phyloP scores from a whole-genome alignment of 345 rosid genomes.

The Lenwebbia sp. region DNA sequence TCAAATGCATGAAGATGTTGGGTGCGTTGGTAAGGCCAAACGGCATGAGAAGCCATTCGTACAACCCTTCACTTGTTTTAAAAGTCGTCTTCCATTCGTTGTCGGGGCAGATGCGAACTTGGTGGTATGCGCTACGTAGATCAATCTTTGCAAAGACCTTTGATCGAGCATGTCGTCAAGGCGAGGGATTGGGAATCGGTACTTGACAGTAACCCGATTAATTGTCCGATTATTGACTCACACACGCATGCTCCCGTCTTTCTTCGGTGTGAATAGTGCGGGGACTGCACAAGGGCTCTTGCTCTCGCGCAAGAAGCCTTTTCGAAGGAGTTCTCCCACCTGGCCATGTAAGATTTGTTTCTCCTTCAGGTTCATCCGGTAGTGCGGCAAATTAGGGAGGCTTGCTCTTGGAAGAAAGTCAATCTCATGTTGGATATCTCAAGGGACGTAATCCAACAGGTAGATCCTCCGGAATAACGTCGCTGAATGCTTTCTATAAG shows the following conservation, averaged over 20 bases:
- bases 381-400: slow-evolving; percentile 1
- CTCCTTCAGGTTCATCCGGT: too few species aligned
- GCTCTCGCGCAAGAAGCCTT: too few species aligned
- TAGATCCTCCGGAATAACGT: background rate
- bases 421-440: background rate
- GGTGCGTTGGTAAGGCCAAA: background rate
- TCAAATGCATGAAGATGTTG: background rate
- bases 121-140: background rate
- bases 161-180: background rate
- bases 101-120: background rate
- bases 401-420: background rate
- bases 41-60: background rate
- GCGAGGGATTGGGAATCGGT: background rate
- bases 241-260: background rate
- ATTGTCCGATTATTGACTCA: background rate
- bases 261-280: background rate
- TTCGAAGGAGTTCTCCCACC: too few species aligned
- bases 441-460: background rate
- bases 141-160: background rate
- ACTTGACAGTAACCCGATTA: background rate
- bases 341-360: too few species aligned
- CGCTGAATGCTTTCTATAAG: background rate
- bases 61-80: background rate
- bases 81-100: background rate
- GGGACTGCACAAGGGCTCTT: background rate